Evolutionary conservation across 805 yeast species (phyloP).

Genomic region (Yarrowia sp.): DNA sequence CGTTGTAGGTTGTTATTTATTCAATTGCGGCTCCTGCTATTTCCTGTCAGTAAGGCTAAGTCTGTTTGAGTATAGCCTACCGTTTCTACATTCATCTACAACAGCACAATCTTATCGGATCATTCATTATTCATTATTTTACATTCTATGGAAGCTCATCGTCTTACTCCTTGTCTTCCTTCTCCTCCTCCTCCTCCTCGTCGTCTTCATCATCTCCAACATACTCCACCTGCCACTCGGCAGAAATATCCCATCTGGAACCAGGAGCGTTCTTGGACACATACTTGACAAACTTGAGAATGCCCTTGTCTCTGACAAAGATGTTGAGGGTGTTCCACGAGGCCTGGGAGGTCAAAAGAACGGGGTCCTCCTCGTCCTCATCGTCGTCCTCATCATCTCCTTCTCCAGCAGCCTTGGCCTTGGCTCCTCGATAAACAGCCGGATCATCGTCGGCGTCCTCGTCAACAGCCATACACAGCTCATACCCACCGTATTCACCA

Average conservation of each 20-base stretch:
- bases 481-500: constrained; percentile 95
- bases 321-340: constrained; percentile 75
- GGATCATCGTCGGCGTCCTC: constrained; percentile 64
- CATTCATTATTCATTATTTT: neutral
- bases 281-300: constrained; percentile 89
- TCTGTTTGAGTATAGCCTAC: too few species aligned
- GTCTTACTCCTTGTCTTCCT: neutral
- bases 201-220: constrained; percentile 45
- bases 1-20: too few species aligned
- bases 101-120: too few species aligned
- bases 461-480: constrained; percentile 66
- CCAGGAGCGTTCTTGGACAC: constrained; percentile 86
- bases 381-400: constrained; percentile 47
- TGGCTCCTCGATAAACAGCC: constrained; percentile 60
- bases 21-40: too few species aligned
- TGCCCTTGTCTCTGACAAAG: constrained; percentile 77
- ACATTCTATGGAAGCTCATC: neutral
- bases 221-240: constrained; percentile 70
- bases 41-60: too few species aligned
- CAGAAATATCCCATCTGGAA: constrained; percentile 84
- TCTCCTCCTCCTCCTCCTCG: constrained; percentile 28
- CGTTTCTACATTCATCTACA: too few species aligned
- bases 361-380: constrained; percentile 67
- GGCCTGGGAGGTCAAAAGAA: constrained; percentile 75
- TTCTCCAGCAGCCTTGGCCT: constrained; percentile 53